A percentile compares a stretch with the other conserved stretches of the same genome.
phyloP scores from a whole-genome alignment of 306 rosid genomes.

The Trifolium subterraneum region DNA sequence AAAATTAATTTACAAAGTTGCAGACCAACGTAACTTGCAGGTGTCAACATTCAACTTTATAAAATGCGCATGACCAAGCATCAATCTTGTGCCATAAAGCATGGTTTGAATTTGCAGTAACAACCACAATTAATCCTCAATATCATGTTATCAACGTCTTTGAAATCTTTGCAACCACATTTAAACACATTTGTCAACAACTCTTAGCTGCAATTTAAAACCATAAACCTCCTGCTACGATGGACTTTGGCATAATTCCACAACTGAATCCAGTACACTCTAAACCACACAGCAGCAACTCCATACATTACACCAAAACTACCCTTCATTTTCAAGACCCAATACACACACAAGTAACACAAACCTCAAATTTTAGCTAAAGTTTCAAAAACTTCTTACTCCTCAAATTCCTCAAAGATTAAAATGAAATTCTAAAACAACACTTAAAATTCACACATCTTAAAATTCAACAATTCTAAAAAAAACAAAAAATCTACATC shows the following conservation, averaged over 20 bases:
- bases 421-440: neutral
- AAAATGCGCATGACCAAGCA: too few relatives aligned
- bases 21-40: conserved; percentile 9
- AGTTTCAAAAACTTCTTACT: neutral
- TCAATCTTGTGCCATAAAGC: too few relatives aligned
- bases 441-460: neutral
- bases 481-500: neutral
- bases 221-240: neutral
- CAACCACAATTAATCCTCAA: neutral
- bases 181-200: neutral
- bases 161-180: neutral
- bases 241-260: too few relatives aligned
- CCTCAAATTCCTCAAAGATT: neutral
- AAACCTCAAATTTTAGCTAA: conserved; percentile 1
- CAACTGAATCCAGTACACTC: neutral
- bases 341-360: neutral
- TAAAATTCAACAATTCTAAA: neutral
- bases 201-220: neutral
- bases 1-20: neutral
- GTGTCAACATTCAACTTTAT: neutral
- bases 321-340: conserved; percentile 1
- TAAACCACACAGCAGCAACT: neutral
- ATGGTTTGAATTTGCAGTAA: neutral
- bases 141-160: neutral
- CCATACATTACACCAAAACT: neutral